phyloP scores from a whole-genome alignment of 129 eudicot species.

The Ambrosia trifida region DNA sequence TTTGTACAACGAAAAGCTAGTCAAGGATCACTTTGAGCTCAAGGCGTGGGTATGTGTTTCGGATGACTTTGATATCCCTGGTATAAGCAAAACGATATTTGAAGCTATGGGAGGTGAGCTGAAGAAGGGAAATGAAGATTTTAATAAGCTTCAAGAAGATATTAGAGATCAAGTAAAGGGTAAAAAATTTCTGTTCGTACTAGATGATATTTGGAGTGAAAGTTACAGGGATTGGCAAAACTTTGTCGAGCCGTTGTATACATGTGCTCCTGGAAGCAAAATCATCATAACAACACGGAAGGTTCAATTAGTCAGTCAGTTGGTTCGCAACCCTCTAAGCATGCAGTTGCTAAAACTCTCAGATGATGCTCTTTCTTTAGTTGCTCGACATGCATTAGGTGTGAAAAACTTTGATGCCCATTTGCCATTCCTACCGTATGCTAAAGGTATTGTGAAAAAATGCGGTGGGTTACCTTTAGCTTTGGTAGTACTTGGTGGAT shows the following conservation, averaged over 20 bases:
- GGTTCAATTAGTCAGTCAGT: not conserved
- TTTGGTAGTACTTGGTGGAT: not conserved
- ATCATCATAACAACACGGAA: conserved; percentile 8
- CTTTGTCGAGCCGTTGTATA: not conserved
- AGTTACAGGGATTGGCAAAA: not conserved
- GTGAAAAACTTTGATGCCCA: not conserved
- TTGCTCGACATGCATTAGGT: not conserved
- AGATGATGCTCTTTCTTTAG: not conserved
- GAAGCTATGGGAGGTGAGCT: no score
- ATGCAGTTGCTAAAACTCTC: not conserved
- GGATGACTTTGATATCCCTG: no score
- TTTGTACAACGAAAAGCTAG: no score
- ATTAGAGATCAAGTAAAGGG: not conserved
- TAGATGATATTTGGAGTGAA: not conserved
- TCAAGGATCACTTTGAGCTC: no score
- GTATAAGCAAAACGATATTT: no score
- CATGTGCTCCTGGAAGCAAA: not conserved
- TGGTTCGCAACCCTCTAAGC: not conserved
- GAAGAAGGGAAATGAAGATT: no score
- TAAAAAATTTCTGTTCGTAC: not conserved
- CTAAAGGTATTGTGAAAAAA: conserved; percentile 1
- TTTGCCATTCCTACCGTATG: not conserved
- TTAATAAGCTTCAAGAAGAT: not conserved
- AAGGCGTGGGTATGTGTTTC: no score
- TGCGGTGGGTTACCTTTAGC: conserved; percentile 4